Conservation (phyloP, 202 grass and related monocot species). For the Elaeis oleifera region DNA sequence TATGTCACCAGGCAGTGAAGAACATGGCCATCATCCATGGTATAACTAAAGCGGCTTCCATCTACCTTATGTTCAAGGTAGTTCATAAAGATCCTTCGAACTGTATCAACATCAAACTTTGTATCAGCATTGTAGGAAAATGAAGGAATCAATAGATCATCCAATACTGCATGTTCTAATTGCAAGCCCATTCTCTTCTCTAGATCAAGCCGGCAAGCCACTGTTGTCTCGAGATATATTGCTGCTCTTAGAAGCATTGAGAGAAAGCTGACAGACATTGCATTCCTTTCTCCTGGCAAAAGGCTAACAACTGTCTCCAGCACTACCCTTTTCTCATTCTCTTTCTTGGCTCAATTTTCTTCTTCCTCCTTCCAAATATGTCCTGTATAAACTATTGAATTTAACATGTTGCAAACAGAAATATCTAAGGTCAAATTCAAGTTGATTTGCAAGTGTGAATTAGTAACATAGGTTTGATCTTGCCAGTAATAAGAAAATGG, state of each 20-base stretch:
- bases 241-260: conserved; percentile 82
- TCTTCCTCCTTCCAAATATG: conserved; percentile 47
- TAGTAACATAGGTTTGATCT: too few species aligned
- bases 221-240: conserved; percentile 66
- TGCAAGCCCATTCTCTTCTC: conserved; percentile 74
- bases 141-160: conserved; percentile 68
- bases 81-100: conserved; percentile 65
- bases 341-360: conserved; percentile 51
- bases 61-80: conserved; percentile 64
- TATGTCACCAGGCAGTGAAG: conserved; percentile 37
- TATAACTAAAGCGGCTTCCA: conserved; percentile 46
- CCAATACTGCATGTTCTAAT: conserved; percentile 59
- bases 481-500: too few species aligned
- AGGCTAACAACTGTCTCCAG: conserved; percentile 80
- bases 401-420: too few species aligned
- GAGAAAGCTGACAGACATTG: conserved; percentile 72
- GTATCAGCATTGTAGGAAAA: conserved; percentile 25
- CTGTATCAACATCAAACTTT: conserved; percentile 61
- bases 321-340: conserved; percentile 82
- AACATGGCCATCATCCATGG: conserved; percentile 64
- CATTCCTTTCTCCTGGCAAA: conserved; percentile 66
- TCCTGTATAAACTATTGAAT: conserved; percentile 31
- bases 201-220: conserved; percentile 75
- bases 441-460: too few species aligned
- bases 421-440: too few species aligned